A percentile compares a stretch with the other conserved stretches of the same genome.
Evolutionary conservation across 345 rosid species (phyloP).

Genomic region (Laguncularia racemosa): DNA sequence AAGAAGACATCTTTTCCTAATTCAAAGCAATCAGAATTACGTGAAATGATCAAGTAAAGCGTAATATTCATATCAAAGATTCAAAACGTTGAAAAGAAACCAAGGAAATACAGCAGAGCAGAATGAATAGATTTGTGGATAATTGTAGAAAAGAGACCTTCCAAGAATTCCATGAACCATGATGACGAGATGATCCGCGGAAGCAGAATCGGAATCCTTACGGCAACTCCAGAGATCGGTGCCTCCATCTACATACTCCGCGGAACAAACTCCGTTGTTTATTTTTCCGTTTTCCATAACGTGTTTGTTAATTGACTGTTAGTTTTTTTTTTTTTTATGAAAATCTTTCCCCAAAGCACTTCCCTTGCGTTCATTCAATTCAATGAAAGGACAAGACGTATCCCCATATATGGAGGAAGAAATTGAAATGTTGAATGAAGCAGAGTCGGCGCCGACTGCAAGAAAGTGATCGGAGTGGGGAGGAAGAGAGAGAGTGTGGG

Average conservation of each 20-base stretch:
- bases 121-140: background rate
- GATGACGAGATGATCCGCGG: conserved; percentile 91
- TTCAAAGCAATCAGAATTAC: no score
- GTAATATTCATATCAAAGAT: no score
- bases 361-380: no score
- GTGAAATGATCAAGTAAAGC: no score
- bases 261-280: conserved; percentile 48
- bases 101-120: background rate
- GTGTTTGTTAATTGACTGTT: background rate
- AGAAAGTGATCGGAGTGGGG: background rate
- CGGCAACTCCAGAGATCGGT: conserved; percentile 63
- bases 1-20: no score
- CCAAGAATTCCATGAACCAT: conserved; percentile 99
- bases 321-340: no score
- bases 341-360: no score
- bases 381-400: no score
- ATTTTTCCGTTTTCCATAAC: conserved; percentile 21
- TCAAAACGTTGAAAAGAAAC: no score
- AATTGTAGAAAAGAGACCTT: conserved; percentile 30
- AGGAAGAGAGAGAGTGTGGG: no score
- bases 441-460: conserved; percentile 6
- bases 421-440: background rate
- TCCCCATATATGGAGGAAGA: background rate
- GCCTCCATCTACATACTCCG: conserved; percentile 61
- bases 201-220: conserved; percentile 41